Base-by-base conservation (phyloP, 352 stramenopile genomes). In the Phytophthora pistaciae region DNA sequence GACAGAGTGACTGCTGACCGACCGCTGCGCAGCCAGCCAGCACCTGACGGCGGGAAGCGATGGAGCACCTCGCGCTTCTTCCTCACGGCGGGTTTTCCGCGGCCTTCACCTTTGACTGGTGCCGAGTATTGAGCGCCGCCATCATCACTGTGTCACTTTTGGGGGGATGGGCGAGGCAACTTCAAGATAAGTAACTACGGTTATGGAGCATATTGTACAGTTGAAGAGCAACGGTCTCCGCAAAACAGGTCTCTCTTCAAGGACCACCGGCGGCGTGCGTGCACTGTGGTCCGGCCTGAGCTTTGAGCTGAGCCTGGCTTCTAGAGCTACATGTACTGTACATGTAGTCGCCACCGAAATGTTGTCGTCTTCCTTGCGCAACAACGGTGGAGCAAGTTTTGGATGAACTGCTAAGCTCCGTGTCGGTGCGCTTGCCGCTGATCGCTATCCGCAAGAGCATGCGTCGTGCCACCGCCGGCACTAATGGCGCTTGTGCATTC, bases 71-170 rank as follows among this genome's bases (percentile, higher is more conserved):
- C 57, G 42, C 38, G 52, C 49, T 72, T 72, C 52, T 68, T 62
- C 42, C 56, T 66, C 67, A 74, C 67, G 67, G 27, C 67, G 55
- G 61, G 52, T 73, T 62, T 72, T 60, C 54, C 53, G 63, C 21
- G 21, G 49, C 33, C 25, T 25, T 49, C 42, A 21, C 5, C 14
- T 53, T 44, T 59, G 33, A 67, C 50, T 72, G 14, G 57, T 13
- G 13, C 9, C 36, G 36, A 44, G 36, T 44, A 44, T 44, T 33
- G 64, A 56, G 49, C 64, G 38, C 50, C 33, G 49, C 65, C 65
- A 68, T 72, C 65, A 72, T 57, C 65, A 62, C 29, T 16, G 48
- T 71, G 50, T 25, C 66, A 72, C 42, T 33, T 13, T 10, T 21
- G n/a, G 56, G 1, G 52, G 64, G 38, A 72, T 61, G 58, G 58